Percentiles rank a stretch among this genome's conserved stretches.
phyloP scores from a whole-genome alignment of 208 protist species.

The Wallacemonas collosoma region DNA sequence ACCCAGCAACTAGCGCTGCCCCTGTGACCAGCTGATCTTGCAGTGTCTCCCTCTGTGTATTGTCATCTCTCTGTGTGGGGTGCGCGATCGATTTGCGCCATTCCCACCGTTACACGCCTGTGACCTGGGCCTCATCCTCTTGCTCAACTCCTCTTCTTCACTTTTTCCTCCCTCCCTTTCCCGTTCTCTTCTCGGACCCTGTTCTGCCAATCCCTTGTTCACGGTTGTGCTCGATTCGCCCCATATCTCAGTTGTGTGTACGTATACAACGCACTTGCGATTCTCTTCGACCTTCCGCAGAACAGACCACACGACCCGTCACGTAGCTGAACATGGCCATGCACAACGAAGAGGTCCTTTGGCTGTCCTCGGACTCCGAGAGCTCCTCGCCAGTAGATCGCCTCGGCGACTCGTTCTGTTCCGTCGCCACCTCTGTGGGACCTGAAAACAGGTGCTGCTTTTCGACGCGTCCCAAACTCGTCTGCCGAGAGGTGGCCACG shows the following conservation, averaged over 20 bases:
- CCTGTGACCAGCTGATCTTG: no score
- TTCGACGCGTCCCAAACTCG: conserved; percentile 22
- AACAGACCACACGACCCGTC: neutral
- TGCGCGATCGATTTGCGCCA: no score
- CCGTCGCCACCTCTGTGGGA: conserved; percentile 43
- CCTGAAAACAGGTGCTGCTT: conserved; percentile 24
- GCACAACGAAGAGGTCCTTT: conserved; percentile 19
- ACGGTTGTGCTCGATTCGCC: no score
- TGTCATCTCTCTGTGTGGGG: no score
- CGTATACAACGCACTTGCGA: conserved; percentile 12
- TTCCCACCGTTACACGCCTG: no score
- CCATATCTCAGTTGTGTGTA: neutral
- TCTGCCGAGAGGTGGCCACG: conserved; percentile 15
- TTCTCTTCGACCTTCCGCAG: neutral
- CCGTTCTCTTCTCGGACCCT: neutral
- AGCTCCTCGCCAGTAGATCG: conserved; percentile 28
- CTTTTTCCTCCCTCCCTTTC: neutral
- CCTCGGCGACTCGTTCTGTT: conserved; percentile 32
- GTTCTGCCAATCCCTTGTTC: no score
- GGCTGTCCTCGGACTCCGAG: conserved; percentile 30
- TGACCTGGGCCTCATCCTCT: neutral
- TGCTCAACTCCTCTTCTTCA: neutral
- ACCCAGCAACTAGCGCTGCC: no score
- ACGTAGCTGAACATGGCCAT: neutral
- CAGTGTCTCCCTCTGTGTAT: no score